A percentile compares a stretch with the other conserved stretches of the same genome.
Evolutionary conservation across 2,329 filamentous ascomycete genomes (phyloP).

Genomic region (Zasmidium angulare): DNA sequence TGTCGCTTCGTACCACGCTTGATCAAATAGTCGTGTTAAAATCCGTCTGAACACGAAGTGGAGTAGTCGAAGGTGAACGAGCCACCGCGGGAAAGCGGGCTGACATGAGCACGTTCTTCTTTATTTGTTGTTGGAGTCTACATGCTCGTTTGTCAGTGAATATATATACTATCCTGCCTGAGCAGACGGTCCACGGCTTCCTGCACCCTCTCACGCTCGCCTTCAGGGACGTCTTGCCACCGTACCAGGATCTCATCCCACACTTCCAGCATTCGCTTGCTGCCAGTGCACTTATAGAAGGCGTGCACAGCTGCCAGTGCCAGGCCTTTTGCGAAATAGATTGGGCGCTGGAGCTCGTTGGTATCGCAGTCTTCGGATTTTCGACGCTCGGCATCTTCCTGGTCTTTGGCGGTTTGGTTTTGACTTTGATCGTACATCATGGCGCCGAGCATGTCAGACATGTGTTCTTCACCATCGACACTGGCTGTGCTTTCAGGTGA

Average conservation of each 20-base stretch:
- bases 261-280: constrained; percentile 53
- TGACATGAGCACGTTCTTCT: no score
- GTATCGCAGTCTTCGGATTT: not conserved
- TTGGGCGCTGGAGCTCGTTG: constrained; percentile 24
- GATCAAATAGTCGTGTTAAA: no score
- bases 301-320: constrained; percentile 62
- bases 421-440: constrained; percentile 8
- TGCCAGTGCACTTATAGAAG: constrained; percentile 59
- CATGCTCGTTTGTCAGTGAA: not conserved
- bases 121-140: not conserved
- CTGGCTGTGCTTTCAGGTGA: not conserved
- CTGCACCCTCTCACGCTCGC: constrained; percentile 24
- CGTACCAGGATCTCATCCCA: constrained; percentile 48
- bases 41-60: no score
- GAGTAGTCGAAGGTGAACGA: no score
- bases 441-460: constrained; percentile 16
- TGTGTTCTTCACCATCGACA: not conserved
- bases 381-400: constrained; percentile 16
- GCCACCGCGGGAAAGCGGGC: no score
- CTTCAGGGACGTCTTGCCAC: constrained; percentile 40
- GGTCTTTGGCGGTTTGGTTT: not conserved
- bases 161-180: not conserved
- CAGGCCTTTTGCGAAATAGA: constrained; percentile 50
- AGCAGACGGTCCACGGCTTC: constrained; percentile 11
- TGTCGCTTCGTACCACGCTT: no score